phyloP scores from a whole-genome alignment of 2,329 filamentous ascomycete genomes.

The Phialophora verrucosa region DNA sequence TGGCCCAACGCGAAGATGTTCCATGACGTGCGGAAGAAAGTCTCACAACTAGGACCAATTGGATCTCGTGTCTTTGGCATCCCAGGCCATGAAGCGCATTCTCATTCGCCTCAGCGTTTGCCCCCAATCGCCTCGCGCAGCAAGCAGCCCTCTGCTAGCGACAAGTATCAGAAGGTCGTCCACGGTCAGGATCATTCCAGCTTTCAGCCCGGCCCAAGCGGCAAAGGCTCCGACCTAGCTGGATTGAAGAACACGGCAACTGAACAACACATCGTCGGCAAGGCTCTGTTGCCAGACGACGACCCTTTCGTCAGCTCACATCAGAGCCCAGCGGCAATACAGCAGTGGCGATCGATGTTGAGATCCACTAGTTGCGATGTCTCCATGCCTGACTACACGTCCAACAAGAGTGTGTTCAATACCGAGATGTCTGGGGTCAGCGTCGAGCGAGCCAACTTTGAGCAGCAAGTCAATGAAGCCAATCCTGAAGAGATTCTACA shows the following conservation, averaged over 20 bases:
- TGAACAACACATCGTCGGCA: conserved; percentile 39
- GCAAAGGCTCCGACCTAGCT: conserved; percentile 40
- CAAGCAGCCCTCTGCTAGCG: conserved; percentile 12
- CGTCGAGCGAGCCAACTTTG: conserved; percentile 39
- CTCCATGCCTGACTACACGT: conserved; percentile 56
- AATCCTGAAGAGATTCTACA: conserved; percentile 44
- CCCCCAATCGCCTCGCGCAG: conserved; percentile 35
- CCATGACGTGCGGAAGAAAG: conserved; percentile 47
- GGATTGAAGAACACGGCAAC: conserved; percentile 38
- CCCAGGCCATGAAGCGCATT: conserved; percentile 58
- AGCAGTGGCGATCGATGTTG: conserved; percentile 34
- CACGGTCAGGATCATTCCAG: conserved; percentile 24
- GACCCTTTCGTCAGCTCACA: conserved; percentile 53
- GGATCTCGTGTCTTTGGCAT: conserved; percentile 24
- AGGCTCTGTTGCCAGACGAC: conserved; percentile 31
- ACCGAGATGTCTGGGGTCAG: conserved; percentile 51
- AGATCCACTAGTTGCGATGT: conserved; percentile 52
- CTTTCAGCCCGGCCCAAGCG: conserved; percentile 39
- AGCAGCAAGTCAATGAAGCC: conserved; percentile 50
- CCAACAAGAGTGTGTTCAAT: conserved; percentile 50
- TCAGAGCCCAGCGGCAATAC: conserved; percentile 39
- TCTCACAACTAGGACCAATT: conserved; percentile 47
- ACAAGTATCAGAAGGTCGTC: conserved; percentile 26
- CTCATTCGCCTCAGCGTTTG: conserved; percentile 64
- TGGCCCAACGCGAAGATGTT: conserved; percentile 79